Percentiles rank a stretch among this genome's conserved stretches.
phyloP scores from a whole-genome alignment of 1,284 basidiomycete species.

The Cyathus pygmaeus region DNA sequence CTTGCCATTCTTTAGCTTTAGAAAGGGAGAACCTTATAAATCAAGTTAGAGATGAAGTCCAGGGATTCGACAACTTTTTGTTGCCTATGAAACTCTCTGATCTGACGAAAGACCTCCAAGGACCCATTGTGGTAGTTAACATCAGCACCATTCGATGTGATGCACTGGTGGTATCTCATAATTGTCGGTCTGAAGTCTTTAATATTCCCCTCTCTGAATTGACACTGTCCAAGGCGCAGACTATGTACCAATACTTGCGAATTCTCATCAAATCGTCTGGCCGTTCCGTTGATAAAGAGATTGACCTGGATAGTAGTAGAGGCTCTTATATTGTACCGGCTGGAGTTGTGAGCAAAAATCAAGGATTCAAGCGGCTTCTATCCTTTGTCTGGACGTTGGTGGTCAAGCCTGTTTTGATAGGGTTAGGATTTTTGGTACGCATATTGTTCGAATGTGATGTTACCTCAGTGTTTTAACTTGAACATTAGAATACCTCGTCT shows the following conservation, averaged over 20 bases:
- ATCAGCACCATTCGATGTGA: neutral
- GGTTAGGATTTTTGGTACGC: neutral
- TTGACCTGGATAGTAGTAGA: no score
- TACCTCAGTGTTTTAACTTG: neutral
- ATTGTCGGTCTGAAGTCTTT: neutral
- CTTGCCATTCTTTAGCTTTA: neutral
- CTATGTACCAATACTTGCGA: no score
- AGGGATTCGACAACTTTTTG: neutral
- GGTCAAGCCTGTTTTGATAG: no score
- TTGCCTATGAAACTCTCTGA: neutral
- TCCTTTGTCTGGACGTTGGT: no score
- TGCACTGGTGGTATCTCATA: neutral
- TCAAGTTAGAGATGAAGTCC: neutral
- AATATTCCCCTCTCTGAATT: no score
- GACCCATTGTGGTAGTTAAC: neutral
- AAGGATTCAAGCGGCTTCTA: no score
- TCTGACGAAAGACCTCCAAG: neutral
- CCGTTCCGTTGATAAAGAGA: no score
- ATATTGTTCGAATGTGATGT: neutral
- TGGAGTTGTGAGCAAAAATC: no score
- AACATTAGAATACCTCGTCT: neutral
- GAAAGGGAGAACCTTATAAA: neutral
- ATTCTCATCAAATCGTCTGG: no score
- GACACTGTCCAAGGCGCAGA: no score
- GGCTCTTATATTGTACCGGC: no score